phyloP scores from a whole-genome alignment of 257 asterid genomes.

The Paulownia fortunei region DNA sequence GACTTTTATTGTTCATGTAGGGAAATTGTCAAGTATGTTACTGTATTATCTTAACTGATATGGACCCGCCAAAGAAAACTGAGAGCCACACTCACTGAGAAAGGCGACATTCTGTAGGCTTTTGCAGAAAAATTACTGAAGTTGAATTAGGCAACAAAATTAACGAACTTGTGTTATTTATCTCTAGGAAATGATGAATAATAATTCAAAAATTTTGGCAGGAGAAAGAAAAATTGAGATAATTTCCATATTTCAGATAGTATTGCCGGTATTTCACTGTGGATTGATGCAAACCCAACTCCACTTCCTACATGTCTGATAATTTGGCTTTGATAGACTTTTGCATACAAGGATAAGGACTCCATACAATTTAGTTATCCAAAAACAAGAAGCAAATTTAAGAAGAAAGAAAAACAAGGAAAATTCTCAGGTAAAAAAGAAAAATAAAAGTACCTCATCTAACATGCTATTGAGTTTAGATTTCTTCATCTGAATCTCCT shows the following conservation, averaged over 20 bases:
- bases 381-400: not conserved
- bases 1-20: not conserved
- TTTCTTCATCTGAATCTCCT: conserved; percentile 83
- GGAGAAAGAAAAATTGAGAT: not conserved
- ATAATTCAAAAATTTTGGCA: conserved; percentile 9
- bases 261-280: no score
- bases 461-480: conserved; percentile 71
- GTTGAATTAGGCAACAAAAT: not conserved
- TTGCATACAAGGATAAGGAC: no score
- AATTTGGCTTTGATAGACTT: not conserved
- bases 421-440: not conserved
- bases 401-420: not conserved
- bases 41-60: conserved; percentile 35
- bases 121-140: conserved; percentile 15
- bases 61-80: conserved; percentile 39
- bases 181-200: not conserved
- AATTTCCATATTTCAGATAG: not conserved
- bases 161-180: not conserved
- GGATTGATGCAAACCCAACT: conserved; percentile 3
- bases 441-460: conserved; percentile 62
- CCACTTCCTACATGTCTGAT: not conserved
- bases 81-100: conserved; percentile 40
- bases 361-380: no score
- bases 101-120: conserved; percentile 22
- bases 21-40: conserved; percentile 10